Evolutionary conservation across 495 filamentous ascomycete species (phyloP).

Genomic region (Penicillium daleae): DNA sequence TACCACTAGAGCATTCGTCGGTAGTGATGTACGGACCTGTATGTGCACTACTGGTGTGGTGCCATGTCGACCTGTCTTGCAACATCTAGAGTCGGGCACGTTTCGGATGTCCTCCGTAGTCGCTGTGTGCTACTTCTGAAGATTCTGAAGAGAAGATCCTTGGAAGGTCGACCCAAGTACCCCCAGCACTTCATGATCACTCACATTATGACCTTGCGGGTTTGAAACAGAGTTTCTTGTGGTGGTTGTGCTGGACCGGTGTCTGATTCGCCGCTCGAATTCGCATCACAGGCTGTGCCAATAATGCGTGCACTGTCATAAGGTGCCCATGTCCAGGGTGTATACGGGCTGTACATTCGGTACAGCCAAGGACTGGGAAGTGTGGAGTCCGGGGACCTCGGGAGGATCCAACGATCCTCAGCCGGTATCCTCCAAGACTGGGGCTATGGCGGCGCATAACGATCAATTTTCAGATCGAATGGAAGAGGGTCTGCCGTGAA

Average conservation of each 20-base stretch:
- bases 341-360: slow-evolving; percentile 1
- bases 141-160: background rate
- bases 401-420: slow-evolving; percentile 13
- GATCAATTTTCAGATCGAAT: background rate
- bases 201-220: slow-evolving; percentile 3
- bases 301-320: background rate
- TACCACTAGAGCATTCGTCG: background rate
- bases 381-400: slow-evolving; percentile 23
- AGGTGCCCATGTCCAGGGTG: background rate
- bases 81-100: background rate
- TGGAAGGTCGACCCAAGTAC: background rate
- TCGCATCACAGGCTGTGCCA: background rate
- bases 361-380: slow-evolving; percentile 15
- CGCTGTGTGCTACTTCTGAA: background rate
- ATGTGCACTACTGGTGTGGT: background rate
- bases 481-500: background rate
- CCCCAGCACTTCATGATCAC: background rate
- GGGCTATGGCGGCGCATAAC: background rate
- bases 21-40: background rate
- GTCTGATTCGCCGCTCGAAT: background rate
- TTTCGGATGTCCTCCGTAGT: slow-evolving; percentile 1
- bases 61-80: background rate
- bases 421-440: slow-evolving; percentile 2
- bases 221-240: background rate
- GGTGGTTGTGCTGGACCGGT: background rate